Conservation (phyloP, 495 filamentous ascomycete species). For the Viridothelium virens region DNA sequence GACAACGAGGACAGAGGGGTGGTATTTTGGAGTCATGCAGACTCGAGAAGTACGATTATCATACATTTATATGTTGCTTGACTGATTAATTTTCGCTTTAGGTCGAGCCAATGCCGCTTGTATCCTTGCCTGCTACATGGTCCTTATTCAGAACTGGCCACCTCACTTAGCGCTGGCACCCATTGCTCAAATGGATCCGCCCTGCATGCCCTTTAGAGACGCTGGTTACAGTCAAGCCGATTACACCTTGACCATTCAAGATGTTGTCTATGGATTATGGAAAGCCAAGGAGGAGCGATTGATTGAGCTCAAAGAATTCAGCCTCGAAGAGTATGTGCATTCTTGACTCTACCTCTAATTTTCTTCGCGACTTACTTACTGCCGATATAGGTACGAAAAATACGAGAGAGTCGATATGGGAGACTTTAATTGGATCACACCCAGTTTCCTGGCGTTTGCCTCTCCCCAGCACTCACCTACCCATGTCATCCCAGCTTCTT, state of each 20-base stretch:
- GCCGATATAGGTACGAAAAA: slow-evolving; percentile 63
- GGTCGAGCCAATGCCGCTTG: slow-evolving; percentile 94
- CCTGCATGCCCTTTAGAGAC: slow-evolving; percentile 97
- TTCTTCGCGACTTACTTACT: neutral
- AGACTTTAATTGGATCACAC: slow-evolving; percentile 99
- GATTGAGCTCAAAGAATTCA: slow-evolving; percentile 80
- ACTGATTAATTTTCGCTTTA: slow-evolving; percentile 27
- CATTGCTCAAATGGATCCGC: slow-evolving; percentile 90
- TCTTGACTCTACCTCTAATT: neutral
- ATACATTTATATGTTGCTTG: slow-evolving; percentile 2
- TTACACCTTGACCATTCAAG: slow-evolving; percentile 87
- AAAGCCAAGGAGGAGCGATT: slow-evolving; percentile 91
- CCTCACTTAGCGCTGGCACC: slow-evolving; percentile 95
- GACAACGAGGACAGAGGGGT: slow-evolving; percentile 75
- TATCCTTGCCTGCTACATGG: slow-evolving; percentile 92
- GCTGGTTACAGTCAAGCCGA: slow-evolving; percentile 98
- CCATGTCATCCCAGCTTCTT: slow-evolving; percentile 57
- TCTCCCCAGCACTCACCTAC: slow-evolving; percentile 79
- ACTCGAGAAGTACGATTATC: slow-evolving; percentile 66
- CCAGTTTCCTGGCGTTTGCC: slow-evolving; percentile 90
- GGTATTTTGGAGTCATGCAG: slow-evolving; percentile 88
- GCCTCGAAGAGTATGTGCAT: slow-evolving; percentile 72
- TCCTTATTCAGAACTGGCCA: slow-evolving; percentile 97
- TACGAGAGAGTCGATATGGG: slow-evolving; percentile 96
- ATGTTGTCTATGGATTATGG: slow-evolving; percentile 98